Evolutionary conservation across 1,139 yeast genomes (phyloP).

Genomic region (Lodderomyces margitis): DNA sequence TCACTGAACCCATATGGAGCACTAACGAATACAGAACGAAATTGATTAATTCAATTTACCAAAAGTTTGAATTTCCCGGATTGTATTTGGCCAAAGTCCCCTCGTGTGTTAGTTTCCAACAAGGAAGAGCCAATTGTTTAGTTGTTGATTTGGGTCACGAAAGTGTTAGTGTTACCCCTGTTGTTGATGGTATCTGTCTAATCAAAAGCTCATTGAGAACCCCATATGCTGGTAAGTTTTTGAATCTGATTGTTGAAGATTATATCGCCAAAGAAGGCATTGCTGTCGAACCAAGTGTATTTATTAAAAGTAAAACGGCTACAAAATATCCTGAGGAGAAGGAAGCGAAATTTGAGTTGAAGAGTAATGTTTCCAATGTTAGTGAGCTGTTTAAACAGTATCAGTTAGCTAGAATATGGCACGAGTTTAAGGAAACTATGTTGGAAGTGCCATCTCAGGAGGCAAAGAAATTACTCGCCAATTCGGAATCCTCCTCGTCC

Average conservation of each 20-base stretch:
- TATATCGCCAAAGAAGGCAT: slow-evolving; percentile 14
- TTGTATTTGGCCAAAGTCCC: slow-evolving; percentile 83
- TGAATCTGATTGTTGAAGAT: slow-evolving; percentile 46
- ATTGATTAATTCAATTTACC: slow-evolving; percentile 75
- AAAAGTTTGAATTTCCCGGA: slow-evolving; percentile 76
- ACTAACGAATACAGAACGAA: slow-evolving; percentile 64
- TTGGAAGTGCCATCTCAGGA: slow-evolving; percentile 44
- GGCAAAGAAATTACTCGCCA: slow-evolving; percentile 26
- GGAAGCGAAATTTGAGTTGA: slow-evolving; percentile 27
- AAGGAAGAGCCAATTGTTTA: slow-evolving; percentile 89
- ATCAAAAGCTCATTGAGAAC: slow-evolving; percentile 69
- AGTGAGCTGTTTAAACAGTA: slow-evolving; percentile 40
- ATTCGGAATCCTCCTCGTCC: neutral
- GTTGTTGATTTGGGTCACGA: slow-evolving; percentile 94
- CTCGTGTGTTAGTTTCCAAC: slow-evolving; percentile 88
- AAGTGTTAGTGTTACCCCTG: slow-evolving; percentile 81
- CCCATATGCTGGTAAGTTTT: slow-evolving; percentile 60
- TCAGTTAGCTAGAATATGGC: slow-evolving; percentile 36
- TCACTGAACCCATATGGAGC: slow-evolving; percentile 90
- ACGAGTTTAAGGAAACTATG: slow-evolving; percentile 67
- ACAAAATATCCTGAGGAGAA: slow-evolving; percentile 30
- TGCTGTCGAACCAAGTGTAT: slow-evolving; percentile 23
- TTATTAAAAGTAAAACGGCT: slow-evolving; percentile 34
- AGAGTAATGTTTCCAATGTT: slow-evolving; percentile 26
- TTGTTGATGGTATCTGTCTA: slow-evolving; percentile 87